Percentiles rank a stretch among this genome's conserved stretches.
These are phyloP conservation scores for Apiospora pterosperma DNA, from an alignment of 2,329 filamentous ascomycete genomes.

Conservation along the genomic window DNA sequence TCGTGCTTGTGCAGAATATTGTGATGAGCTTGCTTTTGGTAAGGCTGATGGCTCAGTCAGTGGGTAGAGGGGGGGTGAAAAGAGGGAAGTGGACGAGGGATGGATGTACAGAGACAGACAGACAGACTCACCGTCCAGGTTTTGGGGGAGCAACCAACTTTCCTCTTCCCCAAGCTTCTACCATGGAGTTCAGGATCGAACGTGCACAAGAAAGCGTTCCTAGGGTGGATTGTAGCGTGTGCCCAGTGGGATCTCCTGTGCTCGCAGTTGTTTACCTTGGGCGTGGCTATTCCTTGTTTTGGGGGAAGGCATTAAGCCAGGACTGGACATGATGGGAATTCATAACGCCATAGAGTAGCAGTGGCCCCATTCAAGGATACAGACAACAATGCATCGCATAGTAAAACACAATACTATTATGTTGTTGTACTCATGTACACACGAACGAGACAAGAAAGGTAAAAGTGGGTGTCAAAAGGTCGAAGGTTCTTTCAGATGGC, in stretches of 20 bases:
- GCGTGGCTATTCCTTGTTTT: not conserved
- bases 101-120: not conserved
- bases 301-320: not conserved
- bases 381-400: not conserved
- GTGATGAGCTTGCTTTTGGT: not conserved
- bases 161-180: not conserved
- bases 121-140: not conserved
- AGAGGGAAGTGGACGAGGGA: not conserved
- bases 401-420: not conserved
- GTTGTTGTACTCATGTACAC: not conserved
- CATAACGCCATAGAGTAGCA: slow-evolving; percentile 1
- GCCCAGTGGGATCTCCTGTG: not conserved
- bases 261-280: not conserved
- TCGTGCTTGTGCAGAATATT: not conserved
- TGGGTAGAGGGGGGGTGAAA: not conserved
- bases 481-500: not conserved
- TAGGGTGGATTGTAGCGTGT: not conserved
- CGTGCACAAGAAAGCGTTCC: not conserved
- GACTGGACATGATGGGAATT: not conserved
- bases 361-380: not conserved
- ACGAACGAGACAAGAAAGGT: not conserved
- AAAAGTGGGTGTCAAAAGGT: not conserved
- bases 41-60: not conserved
- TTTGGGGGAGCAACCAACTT: not conserved
- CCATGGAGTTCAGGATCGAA: not conserved